Percentiles rank a stretch among this genome's conserved stretches.
These are phyloP conservation scores for Colletotrichum cuscutae DNA, from an alignment of 2,329 filamentous ascomycete species.

Conservation along the genomic window DNA sequence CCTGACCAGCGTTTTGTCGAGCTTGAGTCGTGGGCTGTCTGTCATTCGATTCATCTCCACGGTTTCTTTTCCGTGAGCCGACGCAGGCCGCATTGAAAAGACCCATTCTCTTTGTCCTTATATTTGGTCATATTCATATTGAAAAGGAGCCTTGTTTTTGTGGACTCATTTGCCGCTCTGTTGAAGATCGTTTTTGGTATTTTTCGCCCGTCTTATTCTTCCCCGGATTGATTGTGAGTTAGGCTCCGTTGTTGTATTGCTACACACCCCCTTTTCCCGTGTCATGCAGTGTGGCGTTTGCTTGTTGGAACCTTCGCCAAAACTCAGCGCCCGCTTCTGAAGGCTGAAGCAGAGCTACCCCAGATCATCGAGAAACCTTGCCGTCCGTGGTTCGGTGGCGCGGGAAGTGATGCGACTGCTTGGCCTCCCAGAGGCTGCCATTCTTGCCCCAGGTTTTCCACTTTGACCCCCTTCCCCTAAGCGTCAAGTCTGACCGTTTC, in stretches of 20 bases:
- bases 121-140: not conserved
- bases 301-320: not conserved
- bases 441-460: constrained; percentile 19
- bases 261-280: not conserved
- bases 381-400: constrained; percentile 13
- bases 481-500: constrained; percentile 26
- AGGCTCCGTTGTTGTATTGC: not conserved
- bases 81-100: constrained; percentile 22
- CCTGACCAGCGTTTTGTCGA: constrained; percentile 15
- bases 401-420: constrained; percentile 20
- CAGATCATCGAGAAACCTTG: not conserved
- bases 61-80: not conserved
- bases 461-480: constrained; percentile 11
- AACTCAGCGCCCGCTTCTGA: not conserved
- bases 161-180: not conserved
- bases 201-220: not conserved
- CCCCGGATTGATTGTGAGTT: not conserved
- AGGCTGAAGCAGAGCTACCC: constrained; percentile 7
- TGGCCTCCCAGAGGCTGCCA: constrained; percentile 9
- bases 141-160: not conserved
- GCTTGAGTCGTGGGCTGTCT: not conserved
- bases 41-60: not conserved
- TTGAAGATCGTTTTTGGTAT: not conserved
- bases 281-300: not conserved
- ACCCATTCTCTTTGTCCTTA: constrained; percentile 18